Evolutionary conservation across 805 yeast genomes (phyloP), one percentile per base, ranked within the genome.

Genomic region (Cyberlindnera veronae): DNA sequence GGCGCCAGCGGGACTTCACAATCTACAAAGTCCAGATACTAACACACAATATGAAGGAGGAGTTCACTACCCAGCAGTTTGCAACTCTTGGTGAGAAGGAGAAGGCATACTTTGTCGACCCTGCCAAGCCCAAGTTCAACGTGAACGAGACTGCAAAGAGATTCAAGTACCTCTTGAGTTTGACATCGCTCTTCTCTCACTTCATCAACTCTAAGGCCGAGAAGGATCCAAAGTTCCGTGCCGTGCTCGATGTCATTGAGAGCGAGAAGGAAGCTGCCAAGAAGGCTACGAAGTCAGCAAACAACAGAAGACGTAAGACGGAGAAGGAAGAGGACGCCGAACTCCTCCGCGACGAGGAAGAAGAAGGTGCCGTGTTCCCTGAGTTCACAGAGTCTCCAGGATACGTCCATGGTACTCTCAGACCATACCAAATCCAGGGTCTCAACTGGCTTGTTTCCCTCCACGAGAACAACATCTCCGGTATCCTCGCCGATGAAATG

Each of bases 401-500:
- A 3, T 91, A 71, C 51, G 58, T 85, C 18, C 62, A 76, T 44
- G 95, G 95, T 31, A 54, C 57, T 29, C 60, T 84, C 42, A 72
- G 95, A 53, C 80, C 84, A 3, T 84, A 84, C 57, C 95, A 84
- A 62, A 71, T 84, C 46, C 89, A 81, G 59, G 95, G 93, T 46
- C 66, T 84, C 45, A 84, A 84, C 58, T 84, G 95, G 95, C 63
- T 84, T 51, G 74, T 84, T 12, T 71, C 83, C 1, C 62, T 84
- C 44, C 76, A 80, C 51, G 82, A 78, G 47, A 82, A 81, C 62
- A 75, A 77, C 44, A 64, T 84, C 33, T 76, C 84, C 1, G 93
- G 93, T 44, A 84, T 84, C 18, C 67, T 84, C 43, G 93, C 93
- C 1, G 93, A 84, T 62, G 93, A 84, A 63, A 84, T 84, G 93